Evolutionary conservation across 352 stramenopile genomes (phyloP).

Genomic region (Phytophthora pini): DNA sequence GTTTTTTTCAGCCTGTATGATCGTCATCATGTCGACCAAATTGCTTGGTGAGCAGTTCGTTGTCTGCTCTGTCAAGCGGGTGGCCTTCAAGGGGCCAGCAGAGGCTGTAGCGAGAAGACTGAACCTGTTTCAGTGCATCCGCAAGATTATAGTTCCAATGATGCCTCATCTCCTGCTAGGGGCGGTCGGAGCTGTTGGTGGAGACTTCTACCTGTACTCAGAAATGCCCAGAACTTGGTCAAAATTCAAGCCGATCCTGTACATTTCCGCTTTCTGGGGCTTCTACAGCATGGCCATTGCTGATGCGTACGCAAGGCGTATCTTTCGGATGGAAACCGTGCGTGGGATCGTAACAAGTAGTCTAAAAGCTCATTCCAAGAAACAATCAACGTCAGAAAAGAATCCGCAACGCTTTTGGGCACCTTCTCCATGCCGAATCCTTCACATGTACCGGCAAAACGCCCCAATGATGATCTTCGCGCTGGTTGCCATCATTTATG

Average conservation of each 20-base stretch:
- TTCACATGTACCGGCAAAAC: constrained; percentile 20
- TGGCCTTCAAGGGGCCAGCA: neutral
- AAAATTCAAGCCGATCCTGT: constrained; percentile 28
- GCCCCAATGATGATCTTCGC: constrained; percentile 2
- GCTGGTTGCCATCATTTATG: constrained; percentile 24
- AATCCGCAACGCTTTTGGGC: neutral
- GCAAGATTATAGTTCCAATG: constrained; percentile 11
- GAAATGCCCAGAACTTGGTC: constrained; percentile 10
- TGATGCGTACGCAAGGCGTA: constrained; percentile 13
- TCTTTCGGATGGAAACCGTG: constrained; percentile 29
- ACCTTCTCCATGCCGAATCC: constrained; percentile 3
- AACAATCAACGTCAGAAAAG: neutral
- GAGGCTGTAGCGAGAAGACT: neutral
- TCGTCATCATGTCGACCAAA: constrained; percentile 9
- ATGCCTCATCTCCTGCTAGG: constrained; percentile 7
- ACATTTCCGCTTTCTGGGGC: constrained; percentile 24
- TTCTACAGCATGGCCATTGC: constrained; percentile 22
- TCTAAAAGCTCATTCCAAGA: neutral
- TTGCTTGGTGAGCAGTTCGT: constrained; percentile 24
- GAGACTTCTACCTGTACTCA: constrained; percentile 13
- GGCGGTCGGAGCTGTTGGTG: constrained; percentile 12
- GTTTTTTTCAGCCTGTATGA: constrained; percentile 20
- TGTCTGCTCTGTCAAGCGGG: neutral
- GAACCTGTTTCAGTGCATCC: constrained; percentile 8
- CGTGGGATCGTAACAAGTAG: constrained; percentile 7